Percentiles rank a stretch among this genome's conserved stretches.
Evolutionary conservation across 2,329 filamentous ascomycete genomes (phyloP).

Genomic region (Colletotrichum spinosum): DNA sequence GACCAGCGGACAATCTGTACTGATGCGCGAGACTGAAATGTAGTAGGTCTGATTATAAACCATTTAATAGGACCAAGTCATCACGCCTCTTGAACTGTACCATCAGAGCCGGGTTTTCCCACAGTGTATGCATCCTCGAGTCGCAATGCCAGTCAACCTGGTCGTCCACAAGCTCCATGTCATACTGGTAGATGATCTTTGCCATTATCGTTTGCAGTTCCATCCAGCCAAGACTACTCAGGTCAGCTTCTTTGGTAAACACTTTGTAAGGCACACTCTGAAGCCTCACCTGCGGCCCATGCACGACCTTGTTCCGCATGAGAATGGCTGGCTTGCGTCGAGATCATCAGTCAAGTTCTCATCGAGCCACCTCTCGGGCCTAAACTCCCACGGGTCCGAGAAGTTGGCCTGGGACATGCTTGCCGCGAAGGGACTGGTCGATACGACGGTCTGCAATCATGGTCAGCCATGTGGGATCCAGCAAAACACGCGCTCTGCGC

Average conservation of each 20-base stretch:
- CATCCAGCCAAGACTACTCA: not conserved
- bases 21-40: not conserved
- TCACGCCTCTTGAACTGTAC: not conserved
- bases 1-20: too few relatives aligned
- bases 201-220: not conserved
- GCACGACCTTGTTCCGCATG: constrained; percentile 1
- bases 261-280: too few relatives aligned
- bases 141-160: not conserved
- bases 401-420: constrained; percentile 7
- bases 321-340: constrained; percentile 18
- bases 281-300: constrained; percentile 3
- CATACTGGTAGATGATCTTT: constrained; percentile 8
- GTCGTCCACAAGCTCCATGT: not conserved
- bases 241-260: too few relatives aligned
- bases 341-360: not conserved
- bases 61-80: too few relatives aligned
- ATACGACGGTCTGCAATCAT: constrained; percentile 1
- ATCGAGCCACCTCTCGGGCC: constrained; percentile 3
- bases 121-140: constrained; percentile 4
- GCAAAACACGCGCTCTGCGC: not conserved
- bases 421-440: constrained; percentile 8
- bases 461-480: not conserved
- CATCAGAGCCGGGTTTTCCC: constrained; percentile 1
- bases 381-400: not conserved
- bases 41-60: too few relatives aligned